Evolutionary conservation across 2,329 filamentous ascomycete species (phyloP).

Genomic region (Fusarium goolgardi): DNA sequence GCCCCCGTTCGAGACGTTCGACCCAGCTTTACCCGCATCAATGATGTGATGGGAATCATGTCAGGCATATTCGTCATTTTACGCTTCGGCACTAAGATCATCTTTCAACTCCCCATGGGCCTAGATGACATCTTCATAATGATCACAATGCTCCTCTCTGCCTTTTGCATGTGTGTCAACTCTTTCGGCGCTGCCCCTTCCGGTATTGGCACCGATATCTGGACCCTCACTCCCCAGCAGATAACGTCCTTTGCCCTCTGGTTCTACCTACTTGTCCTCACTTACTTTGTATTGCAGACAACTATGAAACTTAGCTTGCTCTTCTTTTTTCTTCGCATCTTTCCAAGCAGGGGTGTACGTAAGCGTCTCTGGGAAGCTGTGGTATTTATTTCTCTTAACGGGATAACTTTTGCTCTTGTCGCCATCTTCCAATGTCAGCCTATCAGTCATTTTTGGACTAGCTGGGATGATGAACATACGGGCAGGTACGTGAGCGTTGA

Average conservation of each 20-base stretch:
- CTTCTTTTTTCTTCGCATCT: conserved; percentile 33
- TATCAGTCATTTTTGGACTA: conserved; percentile 18
- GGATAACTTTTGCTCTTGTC: conserved; percentile 2
- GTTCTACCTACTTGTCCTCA: background rate
- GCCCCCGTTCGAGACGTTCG: conserved; percentile 4
- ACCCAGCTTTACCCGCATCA: background rate
- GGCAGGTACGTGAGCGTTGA: conserved; percentile 18
- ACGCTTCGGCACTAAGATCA: background rate
- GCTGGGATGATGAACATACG: conserved; percentile 9
- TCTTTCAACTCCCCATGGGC: background rate
- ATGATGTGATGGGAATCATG: background rate
- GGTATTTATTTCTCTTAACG: background rate
- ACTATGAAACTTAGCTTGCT: conserved; percentile 14
- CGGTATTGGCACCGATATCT: background rate
- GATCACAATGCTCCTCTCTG: background rate
- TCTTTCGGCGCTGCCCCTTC: background rate
- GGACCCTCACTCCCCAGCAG: background rate
- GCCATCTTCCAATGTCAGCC: conserved; percentile 18
- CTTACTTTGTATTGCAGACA: background rate
- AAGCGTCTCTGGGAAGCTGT: conserved; percentile 21
- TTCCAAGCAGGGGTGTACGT: conserved; percentile 6
- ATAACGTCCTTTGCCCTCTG: conserved; percentile 2
- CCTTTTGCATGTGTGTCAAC: background rate
- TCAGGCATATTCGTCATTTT: background rate
- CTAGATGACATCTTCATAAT: background rate